Evolutionary conservation across 495 filamentous ascomycete species (phyloP), one percentile per base, ranked within the genome.

Genomic region (Tuber magnatum): DNA sequence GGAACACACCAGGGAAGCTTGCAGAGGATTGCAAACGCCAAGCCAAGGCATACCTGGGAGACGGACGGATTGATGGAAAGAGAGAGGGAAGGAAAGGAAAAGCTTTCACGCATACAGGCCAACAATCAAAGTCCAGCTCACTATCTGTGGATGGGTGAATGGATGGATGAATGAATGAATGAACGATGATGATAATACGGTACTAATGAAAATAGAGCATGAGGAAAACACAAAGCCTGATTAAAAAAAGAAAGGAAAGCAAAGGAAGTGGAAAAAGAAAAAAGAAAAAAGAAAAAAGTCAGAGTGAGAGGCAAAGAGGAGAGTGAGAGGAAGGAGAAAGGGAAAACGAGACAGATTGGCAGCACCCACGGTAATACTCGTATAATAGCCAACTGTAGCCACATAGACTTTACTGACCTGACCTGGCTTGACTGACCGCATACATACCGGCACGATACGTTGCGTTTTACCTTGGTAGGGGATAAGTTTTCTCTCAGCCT

Each of bases 311-410:
- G 43, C 14, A 46, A 46, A 46, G 5, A 16, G 43, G 51, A 72
- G 77, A 75, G 71, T 72, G 65, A 46, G 75, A 75, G 71, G 71
- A 74, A 68, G 44, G 65, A 73, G 14, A 72, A 70, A 51, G 39
- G 39, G 20, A 51, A n/a, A 51, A 20, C 10, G 28, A 61, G n/a
- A n/a, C 77, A 72, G 70, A 78, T 78, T 78, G 76, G 77, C 75
- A 75, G 77, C 77, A 78, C 72, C 75, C 46, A 73, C 68, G 44
- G 56, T 69, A 61, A 70, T 51, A 51, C 48, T 51, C 48, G 48
- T n/a, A n/a, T n/a, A n/a, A n/a, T 24, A 51, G 48, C 24, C 10
- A 61, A 28, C n/a, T 32, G 51, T 61, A 61, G 51, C 48, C n/a
- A 61, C n/a, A 61, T 28, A 32, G n/a, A 61, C n/a, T 61, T 9